phyloP scores from a whole-genome alignment of 2,329 filamentous ascomycete genomes.

The Botryotinia convoluta region DNA sequence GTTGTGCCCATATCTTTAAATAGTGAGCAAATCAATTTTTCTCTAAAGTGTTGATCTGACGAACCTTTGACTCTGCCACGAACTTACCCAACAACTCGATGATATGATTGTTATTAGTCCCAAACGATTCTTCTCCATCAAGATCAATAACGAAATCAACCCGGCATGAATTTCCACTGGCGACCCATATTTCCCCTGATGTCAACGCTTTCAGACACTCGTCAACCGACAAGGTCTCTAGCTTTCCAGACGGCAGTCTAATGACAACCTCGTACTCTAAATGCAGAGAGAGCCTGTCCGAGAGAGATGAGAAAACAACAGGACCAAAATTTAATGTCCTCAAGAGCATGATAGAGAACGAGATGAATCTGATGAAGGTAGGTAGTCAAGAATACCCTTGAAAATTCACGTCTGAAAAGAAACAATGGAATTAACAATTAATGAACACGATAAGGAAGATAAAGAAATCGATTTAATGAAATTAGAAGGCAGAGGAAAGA shows the following conservation, averaged over 20 bases:
- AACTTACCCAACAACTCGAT: slow-evolving; percentile 25
- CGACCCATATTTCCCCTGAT: slow-evolving; percentile 32
- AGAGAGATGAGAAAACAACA: slow-evolving; percentile 21
- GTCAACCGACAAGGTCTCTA: slow-evolving; percentile 1
- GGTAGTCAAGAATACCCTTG: background rate
- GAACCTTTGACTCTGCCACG: slow-evolving; percentile 30
- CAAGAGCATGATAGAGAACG: slow-evolving; percentile 24
- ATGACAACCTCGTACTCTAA: slow-evolving; percentile 21
- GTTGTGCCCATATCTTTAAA: slow-evolving; percentile 32
- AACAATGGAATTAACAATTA: background rate
- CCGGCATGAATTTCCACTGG: slow-evolving; percentile 26
- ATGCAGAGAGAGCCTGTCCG: slow-evolving; percentile 25
- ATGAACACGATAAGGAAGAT: too few species aligned
- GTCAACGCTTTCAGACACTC: slow-evolving; percentile 24
- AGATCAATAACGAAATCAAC: slow-evolving; percentile 28
- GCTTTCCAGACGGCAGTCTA: slow-evolving; percentile 6
- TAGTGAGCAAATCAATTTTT: slow-evolving; percentile 17
- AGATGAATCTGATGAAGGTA: background rate
- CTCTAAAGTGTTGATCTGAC: background rate
- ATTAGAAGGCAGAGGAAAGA: background rate
- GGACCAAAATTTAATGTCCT: slow-evolving; percentile 25
- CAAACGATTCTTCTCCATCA: slow-evolving; percentile 20
- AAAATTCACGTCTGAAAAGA: background rate
- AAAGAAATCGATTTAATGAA: background rate
- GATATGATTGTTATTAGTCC: background rate